Conservation (phyloP, 805 yeast genomes). For the Groenewaldozyma tartarivorans region DNA sequence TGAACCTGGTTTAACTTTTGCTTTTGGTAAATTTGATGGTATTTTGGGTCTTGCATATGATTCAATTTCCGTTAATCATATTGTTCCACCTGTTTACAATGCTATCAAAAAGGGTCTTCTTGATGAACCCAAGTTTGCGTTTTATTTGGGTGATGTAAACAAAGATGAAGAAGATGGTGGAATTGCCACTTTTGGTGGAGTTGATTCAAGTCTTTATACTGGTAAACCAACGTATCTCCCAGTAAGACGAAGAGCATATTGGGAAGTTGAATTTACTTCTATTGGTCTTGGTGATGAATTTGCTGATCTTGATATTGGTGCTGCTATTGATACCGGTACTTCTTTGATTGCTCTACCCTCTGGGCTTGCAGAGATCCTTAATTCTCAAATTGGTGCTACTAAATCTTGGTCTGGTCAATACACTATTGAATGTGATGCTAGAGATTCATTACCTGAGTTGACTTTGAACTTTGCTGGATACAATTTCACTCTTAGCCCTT, state of each 20-base stretch:
- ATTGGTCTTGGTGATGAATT: slow-evolving; percentile 86
- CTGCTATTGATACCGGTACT: slow-evolving; percentile 98
- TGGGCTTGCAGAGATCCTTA: slow-evolving; percentile 89
- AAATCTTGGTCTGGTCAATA: slow-evolving; percentile 98
- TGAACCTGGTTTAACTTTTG: slow-evolving; percentile 97
- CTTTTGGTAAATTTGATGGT: slow-evolving; percentile 98
- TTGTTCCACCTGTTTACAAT: slow-evolving; percentile 90
- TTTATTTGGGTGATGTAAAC: slow-evolving; percentile 74
- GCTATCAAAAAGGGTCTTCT: slow-evolving; percentile 75
- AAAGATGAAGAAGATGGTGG: slow-evolving; percentile 69
- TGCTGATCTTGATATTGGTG: slow-evolving; percentile 82
- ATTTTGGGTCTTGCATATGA: slow-evolving; percentile 91
- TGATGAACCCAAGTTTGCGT: slow-evolving; percentile 79
- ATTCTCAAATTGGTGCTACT: slow-evolving; percentile 93
- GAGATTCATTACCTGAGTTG: slow-evolving; percentile 81
- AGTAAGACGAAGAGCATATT: slow-evolving; percentile 97
- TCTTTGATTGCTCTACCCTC: slow-evolving; percentile 92
- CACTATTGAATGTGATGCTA: slow-evolving; percentile 77
- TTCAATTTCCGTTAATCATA: slow-evolving; percentile 76
- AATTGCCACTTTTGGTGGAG: slow-evolving; percentile 91
- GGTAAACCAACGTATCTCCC: slow-evolving; percentile 95
- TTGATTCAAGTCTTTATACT: slow-evolving; percentile 60
- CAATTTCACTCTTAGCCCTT: slow-evolving; percentile 82
- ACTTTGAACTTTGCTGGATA: slow-evolving; percentile 83
- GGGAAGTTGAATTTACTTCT: slow-evolving; percentile 95